These are phyloP conservation scores for Chaetomium fimeti DNA, from an alignment of 495 filamentous ascomycete genomes.

Conservation along the genomic window DNA sequence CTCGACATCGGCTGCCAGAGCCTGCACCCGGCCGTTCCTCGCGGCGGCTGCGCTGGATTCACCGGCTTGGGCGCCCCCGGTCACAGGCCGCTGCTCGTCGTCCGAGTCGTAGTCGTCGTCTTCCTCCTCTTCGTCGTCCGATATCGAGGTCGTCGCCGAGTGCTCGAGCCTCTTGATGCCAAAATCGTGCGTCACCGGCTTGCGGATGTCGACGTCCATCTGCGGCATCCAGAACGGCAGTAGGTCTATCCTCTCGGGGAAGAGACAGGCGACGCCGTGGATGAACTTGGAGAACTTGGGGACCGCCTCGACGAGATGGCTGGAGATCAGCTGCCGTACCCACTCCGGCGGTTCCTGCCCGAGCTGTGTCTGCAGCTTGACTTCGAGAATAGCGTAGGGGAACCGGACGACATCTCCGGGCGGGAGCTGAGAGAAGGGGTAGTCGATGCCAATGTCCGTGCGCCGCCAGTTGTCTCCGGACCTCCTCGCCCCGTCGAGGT, in stretches of 20 bases:
- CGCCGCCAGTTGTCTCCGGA: slow-evolving; percentile 90
- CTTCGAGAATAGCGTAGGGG: slow-evolving; percentile 93
- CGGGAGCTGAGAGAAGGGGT: slow-evolving; percentile 85
- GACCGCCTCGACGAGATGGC: slow-evolving; percentile 94
- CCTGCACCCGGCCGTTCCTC: slow-evolving; percentile 46
- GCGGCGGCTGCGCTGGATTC: slow-evolving; percentile 34
- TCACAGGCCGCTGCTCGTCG: slow-evolving; percentile 44
- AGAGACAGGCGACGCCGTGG: slow-evolving; percentile 83
- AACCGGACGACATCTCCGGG: slow-evolving; percentile 83
- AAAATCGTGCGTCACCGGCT: slow-evolving; percentile 79
- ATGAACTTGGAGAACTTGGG: slow-evolving; percentile 99
- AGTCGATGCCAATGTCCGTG: slow-evolving; percentile 98
- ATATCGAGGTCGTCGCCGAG: slow-evolving; percentile 71
- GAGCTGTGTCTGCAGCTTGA: slow-evolving; percentile 95
- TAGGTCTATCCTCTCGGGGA: slow-evolving; percentile 83
- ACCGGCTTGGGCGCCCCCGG: slow-evolving; percentile 30
- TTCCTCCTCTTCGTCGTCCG: slow-evolving; percentile 62
- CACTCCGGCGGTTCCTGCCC: slow-evolving; percentile 97
- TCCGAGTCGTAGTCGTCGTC: slow-evolving; percentile 59
- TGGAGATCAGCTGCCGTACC: slow-evolving; percentile 87
- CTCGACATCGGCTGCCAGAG: slow-evolving; percentile 45
- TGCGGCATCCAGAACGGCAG: slow-evolving; percentile 97
- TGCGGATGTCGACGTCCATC: slow-evolving; percentile 97
- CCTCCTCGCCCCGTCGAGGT: slow-evolving; percentile 74
- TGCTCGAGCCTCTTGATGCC: slow-evolving; percentile 80